A percentile compares a stretch with the other conserved stretches of the same genome.
These are phyloP conservation scores for Moesziomyces antarcticus DNA, from an alignment of 1,284 basidiomycete genomes.

Conservation along the genomic window DNA sequence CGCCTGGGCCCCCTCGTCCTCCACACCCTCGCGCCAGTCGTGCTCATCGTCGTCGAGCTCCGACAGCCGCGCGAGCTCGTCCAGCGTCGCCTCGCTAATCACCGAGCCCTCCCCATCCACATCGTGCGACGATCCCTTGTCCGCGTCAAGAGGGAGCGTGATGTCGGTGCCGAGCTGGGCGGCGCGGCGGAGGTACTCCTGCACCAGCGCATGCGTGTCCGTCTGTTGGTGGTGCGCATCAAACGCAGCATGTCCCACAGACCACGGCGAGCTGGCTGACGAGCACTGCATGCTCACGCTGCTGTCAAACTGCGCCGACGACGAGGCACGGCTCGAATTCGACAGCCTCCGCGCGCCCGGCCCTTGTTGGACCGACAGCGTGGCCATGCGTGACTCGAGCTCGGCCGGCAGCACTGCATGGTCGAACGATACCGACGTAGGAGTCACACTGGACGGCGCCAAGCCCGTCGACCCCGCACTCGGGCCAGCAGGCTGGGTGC, in stretches of 20 bases:
- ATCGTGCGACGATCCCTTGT: too few relatives aligned
- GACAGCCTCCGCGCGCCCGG: conserved; percentile 18
- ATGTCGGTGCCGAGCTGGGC: conserved; percentile 20
- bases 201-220: conserved; percentile 43
- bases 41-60: conserved; percentile 5
- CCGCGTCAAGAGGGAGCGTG: conserved; percentile 11
- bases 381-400: conserved; percentile 32
- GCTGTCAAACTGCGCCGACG: conserved; percentile 38
- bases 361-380: conserved; percentile 24
- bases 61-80: not conserved
- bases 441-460: not conserved
- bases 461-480: not conserved
- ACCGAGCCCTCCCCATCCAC: too few relatives aligned
- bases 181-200: conserved; percentile 38
- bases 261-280: conserved; percentile 39
- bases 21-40: conserved; percentile 12
- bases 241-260: conserved; percentile 16
- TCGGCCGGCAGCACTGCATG: conserved; percentile 15
- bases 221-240: conserved; percentile 25
- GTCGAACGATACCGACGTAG: too few relatives aligned
- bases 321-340: conserved; percentile 35
- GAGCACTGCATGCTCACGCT: conserved; percentile 38
- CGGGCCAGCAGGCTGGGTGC: not conserved
- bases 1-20: not conserved
- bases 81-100: not conserved